phyloP scores from a whole-genome alignment of 1,284 basidiomycete species.

The Calocybe gambosa region DNA sequence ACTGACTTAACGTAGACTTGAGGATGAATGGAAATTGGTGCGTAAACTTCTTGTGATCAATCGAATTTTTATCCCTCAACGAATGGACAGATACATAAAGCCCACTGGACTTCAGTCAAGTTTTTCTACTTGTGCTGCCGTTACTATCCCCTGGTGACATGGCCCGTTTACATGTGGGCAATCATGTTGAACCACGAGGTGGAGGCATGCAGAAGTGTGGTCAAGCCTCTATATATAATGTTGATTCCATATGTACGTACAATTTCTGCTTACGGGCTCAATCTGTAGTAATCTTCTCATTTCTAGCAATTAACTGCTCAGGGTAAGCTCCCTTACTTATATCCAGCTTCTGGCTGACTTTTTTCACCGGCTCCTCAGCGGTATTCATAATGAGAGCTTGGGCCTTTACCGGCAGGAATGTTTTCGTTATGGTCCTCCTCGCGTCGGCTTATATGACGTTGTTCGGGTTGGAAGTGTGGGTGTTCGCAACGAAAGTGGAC shows the following conservation, averaged over 20 bases:
- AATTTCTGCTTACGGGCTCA: not conserved
- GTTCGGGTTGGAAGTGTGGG: constrained; percentile 12
- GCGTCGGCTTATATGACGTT: constrained; percentile 7
- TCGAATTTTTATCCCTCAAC: not conserved
- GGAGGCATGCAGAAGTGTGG: constrained; percentile 4
- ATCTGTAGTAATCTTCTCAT: not conserved
- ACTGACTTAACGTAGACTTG: constrained; percentile 3
- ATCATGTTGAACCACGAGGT: constrained; percentile 10
- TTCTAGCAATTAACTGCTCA: constrained; percentile 10
- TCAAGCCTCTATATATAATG: constrained; percentile 10
- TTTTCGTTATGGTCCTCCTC: constrained; percentile 1
- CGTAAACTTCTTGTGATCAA: not conserved
- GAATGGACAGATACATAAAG: constrained; percentile 5
- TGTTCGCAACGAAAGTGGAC: constrained; percentile 10
- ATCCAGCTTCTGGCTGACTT: not conserved
- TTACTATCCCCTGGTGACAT: constrained; percentile 13
- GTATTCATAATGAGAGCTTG: constrained; percentile 14
- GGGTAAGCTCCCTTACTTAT: constrained; percentile 2
- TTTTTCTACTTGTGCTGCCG: constrained; percentile 12
- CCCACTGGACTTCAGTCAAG: constrained; percentile 11
- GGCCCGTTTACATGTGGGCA: constrained; percentile 13
- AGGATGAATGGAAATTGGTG: constrained; percentile 12
- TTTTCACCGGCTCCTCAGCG: constrained; percentile 1
- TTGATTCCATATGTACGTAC: constrained; percentile 16
- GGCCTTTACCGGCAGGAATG: constrained; percentile 15